Evolutionary conservation across 345 rosid genomes (phyloP), one percentile per base, ranked within the genome.

Genomic region (Arabidopsis arenosa): DNA sequence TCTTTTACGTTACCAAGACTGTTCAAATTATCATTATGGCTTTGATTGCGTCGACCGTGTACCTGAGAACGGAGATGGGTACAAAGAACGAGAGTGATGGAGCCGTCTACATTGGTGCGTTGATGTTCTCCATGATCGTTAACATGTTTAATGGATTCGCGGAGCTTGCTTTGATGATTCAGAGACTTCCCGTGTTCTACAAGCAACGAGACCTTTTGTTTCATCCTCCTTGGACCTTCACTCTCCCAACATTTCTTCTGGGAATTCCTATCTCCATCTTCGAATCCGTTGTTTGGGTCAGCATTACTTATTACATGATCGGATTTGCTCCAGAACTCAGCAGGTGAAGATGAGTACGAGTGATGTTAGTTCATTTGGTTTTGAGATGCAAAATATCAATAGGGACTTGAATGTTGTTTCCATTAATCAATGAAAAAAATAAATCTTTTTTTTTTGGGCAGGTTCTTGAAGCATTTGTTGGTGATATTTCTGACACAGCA

Each of bases 141-240:
- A 95, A 93, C 79, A 89, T 87, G 96, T 95, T 95, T 77, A 89
- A 93, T 77, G 98, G 99, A 12, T 86, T 90, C 43, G 60, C 97
- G 0, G 99, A 92, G 88, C 90, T 95, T 6, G 9, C 98, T 5
- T 11, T 90, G 76, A 86, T 81, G 79, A 86, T 95, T 45, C 66
- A 35, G 37, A 87, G 98, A 67, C 94, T 95, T 76, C 93, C 96
- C 1, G 97, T 92, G 70, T 90, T 92, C 44, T 93, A 86, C 84
- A 92, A 95, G 89, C 99, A 95, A 51, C 85, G 97, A 45, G 98
- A 95, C 63, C 93, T 92, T 44, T 74, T 86, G 55, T 89, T 90
- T 51, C 88, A 95, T 39, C 99, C 99, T 13, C 74, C 89, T 1
- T 95, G 99, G 98, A 80, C 96, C 28, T 92, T 85, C 72, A 87